Evolutionary conservation across 2,329 filamentous ascomycete species (phyloP).

Genomic region (Zymoseptoria pseudotritici): DNA sequence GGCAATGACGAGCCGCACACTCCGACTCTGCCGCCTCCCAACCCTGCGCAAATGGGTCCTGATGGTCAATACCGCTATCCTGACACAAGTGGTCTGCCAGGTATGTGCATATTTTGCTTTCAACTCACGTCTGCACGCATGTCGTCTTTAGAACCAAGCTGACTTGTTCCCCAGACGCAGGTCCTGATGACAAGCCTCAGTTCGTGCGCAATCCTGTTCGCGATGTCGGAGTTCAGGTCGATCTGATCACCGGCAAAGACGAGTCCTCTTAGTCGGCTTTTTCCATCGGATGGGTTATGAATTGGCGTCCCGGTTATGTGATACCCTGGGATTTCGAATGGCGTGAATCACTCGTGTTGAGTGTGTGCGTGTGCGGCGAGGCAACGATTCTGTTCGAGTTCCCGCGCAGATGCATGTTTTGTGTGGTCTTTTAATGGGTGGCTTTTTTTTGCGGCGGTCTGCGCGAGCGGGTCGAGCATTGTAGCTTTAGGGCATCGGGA

Average conservation of each 20-base stretch:
- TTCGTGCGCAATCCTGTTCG: slow-evolving; percentile 2
- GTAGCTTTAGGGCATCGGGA: background rate
- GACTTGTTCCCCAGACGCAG: slow-evolving; percentile 22
- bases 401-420: slow-evolving; percentile 8
- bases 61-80: slow-evolving; percentile 32
- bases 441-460: slow-evolving; percentile 6
- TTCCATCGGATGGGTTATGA: background rate
- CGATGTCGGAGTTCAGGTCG: slow-evolving; percentile 28
- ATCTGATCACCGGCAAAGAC: slow-evolving; percentile 17
- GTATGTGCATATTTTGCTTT: slow-evolving; percentile 36
- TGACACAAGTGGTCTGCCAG: slow-evolving; percentile 39
- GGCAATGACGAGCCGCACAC: slow-evolving; percentile 43
- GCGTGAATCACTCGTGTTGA: background rate
- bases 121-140: slow-evolving; percentile 32
- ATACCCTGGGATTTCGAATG: slow-evolving; percentile 6
- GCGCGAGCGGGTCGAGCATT: background rate
- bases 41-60: slow-evolving; percentile 36
- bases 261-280: slow-evolving; percentile 15
- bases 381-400: slow-evolving; percentile 1
- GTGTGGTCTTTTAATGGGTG: slow-evolving; percentile 4
- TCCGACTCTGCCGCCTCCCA: slow-evolving; percentile 43
- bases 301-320: slow-evolving; percentile 7
- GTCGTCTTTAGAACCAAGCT: slow-evolving; percentile 21
- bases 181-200: background rate
- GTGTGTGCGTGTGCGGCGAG: background rate